Percentiles rank a stretch among this genome's conserved stretches.
Conservation (phyloP, 2,329 filamentous ascomycete genomes). For the Cladobotryum mycophilum region DNA sequence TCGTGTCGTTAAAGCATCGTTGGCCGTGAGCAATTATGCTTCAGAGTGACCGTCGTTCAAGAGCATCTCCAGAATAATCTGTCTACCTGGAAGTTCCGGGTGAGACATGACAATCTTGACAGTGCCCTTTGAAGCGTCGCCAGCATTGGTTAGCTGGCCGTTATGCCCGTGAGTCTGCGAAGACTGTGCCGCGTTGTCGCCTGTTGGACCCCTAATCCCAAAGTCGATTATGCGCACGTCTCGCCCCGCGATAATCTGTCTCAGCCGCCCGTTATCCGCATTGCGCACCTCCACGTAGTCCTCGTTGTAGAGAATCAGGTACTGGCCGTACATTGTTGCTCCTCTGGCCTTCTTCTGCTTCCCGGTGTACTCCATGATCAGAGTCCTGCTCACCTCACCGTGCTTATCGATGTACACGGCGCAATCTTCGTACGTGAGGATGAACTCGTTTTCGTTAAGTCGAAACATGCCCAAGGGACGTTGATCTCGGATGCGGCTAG, state of each 20-base stretch:
- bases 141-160: slow-evolving; percentile 29
- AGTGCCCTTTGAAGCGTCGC: slow-evolving; percentile 57
- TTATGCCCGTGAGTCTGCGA: slow-evolving; percentile 30
- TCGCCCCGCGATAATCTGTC: slow-evolving; percentile 88
- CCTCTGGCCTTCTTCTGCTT: slow-evolving; percentile 70
- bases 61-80: slow-evolving; percentile 87
- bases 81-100: slow-evolving; percentile 74
- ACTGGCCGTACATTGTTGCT: slow-evolving; percentile 85
- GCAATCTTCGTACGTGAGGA: slow-evolving; percentile 91
- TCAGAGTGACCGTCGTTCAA: slow-evolving; percentile 77
- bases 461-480: slow-evolving; percentile 94
- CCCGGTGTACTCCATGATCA: slow-evolving; percentile 99
- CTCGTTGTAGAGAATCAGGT: slow-evolving; percentile 86
- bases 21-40: slow-evolving; percentile 9
- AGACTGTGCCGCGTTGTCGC: slow-evolving; percentile 35
- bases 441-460: slow-evolving; percentile 83
- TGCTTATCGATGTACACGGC: slow-evolving; percentile 98
- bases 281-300: slow-evolving; percentile 98
- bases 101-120: slow-evolving; percentile 96
- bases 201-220: slow-evolving; percentile 59
- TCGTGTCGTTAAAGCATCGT: neutral
- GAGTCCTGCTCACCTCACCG: slow-evolving; percentile 85
- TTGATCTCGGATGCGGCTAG: slow-evolving; percentile 73
- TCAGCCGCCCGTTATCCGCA: slow-evolving; percentile 85
- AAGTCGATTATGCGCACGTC: slow-evolving; percentile 90